These are phyloP conservation scores for Globisporangium heterothallicum DNA, from an alignment of 352 stramenopile species.

Conservation along the genomic window DNA sequence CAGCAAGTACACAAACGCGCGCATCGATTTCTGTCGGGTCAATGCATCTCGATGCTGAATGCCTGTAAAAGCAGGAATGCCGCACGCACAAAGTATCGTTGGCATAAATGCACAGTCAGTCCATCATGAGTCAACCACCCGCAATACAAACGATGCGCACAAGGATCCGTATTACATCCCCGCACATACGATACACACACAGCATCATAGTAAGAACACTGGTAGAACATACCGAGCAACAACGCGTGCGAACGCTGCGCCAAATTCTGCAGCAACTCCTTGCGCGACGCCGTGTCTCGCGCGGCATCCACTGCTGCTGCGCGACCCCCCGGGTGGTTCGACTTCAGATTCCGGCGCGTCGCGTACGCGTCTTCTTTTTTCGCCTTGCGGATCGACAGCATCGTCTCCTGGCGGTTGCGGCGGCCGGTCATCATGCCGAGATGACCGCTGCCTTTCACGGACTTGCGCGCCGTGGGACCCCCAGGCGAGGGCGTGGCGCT, in stretches of 20 bases:
- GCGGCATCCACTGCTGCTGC: constrained; percentile 14
- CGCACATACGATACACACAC: background rate
- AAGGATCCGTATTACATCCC: background rate
- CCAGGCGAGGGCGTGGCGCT: constrained; percentile 3
- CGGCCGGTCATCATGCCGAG: constrained; percentile 70
- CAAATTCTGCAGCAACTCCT: constrained; percentile 76
- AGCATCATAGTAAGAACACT: background rate
- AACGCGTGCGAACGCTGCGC: constrained; percentile 73
- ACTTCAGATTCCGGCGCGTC: constrained; percentile 79
- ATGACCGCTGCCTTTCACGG: constrained; percentile 62
- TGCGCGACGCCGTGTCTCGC: constrained; percentile 32
- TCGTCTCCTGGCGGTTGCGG: constrained; percentile 81
- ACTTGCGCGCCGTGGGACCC: constrained; percentile 42
- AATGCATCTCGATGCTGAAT: constrained; percentile 72
- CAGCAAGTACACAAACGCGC: constrained; percentile 82
- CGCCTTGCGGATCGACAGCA: constrained; percentile 84
- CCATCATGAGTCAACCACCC: no score
- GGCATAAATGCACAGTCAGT: no score
- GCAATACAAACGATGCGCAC: no score
- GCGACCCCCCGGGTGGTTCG: constrained; percentile 49
- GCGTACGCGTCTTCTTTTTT: constrained; percentile 88
- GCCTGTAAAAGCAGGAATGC: constrained; percentile 21
- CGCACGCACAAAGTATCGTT: no score
- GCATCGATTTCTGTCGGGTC: constrained; percentile 81
- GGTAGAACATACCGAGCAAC: constrained; percentile 38